phyloP scores from a whole-genome alignment of 495 filamentous ascomycete species.

The Podospora fimiseda region DNA sequence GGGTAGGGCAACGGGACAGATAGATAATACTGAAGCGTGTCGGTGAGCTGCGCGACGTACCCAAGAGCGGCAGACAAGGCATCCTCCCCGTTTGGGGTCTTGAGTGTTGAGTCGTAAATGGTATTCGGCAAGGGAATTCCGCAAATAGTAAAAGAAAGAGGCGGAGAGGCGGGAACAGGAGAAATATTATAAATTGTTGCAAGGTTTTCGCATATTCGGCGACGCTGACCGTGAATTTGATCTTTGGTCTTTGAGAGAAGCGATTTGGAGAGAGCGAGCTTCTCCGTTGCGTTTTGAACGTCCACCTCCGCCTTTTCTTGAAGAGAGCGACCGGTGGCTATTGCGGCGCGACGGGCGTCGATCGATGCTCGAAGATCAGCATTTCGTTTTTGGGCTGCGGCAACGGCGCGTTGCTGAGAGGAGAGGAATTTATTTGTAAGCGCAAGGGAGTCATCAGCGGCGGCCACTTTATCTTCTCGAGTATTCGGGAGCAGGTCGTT shows the following conservation, averaged over 20 bases:
- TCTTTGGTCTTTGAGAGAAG: slow-evolving; percentile 51
- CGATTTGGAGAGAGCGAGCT: slow-evolving; percentile 49
- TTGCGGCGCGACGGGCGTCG: slow-evolving; percentile 56
- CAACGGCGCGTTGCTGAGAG: slow-evolving; percentile 57
- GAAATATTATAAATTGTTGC: slow-evolving; percentile 72
- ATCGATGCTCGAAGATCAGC: slow-evolving; percentile 62
- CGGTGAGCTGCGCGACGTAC: slow-evolving; percentile 67
- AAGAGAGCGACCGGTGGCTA: slow-evolving; percentile 52
- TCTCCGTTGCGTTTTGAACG: slow-evolving; percentile 49
- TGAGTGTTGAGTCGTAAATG: slow-evolving; percentile 46
- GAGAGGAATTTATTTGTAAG: slow-evolving; percentile 55
- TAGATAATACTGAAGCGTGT: slow-evolving; percentile 78
- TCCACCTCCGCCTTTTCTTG: slow-evolving; percentile 53
- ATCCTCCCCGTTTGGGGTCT: slow-evolving; percentile 47
- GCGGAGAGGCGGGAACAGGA: slow-evolving; percentile 43
- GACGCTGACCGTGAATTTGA: slow-evolving; percentile 69
- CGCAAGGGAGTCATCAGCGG: slow-evolving; percentile 56
- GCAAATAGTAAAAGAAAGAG: slow-evolving; percentile 73
- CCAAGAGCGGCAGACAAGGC: slow-evolving; percentile 76
- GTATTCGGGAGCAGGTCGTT: slow-evolving; percentile 56
- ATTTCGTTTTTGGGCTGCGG: slow-evolving; percentile 50
- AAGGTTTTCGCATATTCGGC: slow-evolving; percentile 80
- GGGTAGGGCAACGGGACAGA: slow-evolving; percentile 75
- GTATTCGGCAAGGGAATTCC: slow-evolving; percentile 72
- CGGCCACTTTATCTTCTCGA: slow-evolving; percentile 46